phyloP scores from a whole-genome alignment of 192 early-diverging fungal genomes.

The Nowakowskiella sp. region DNA sequence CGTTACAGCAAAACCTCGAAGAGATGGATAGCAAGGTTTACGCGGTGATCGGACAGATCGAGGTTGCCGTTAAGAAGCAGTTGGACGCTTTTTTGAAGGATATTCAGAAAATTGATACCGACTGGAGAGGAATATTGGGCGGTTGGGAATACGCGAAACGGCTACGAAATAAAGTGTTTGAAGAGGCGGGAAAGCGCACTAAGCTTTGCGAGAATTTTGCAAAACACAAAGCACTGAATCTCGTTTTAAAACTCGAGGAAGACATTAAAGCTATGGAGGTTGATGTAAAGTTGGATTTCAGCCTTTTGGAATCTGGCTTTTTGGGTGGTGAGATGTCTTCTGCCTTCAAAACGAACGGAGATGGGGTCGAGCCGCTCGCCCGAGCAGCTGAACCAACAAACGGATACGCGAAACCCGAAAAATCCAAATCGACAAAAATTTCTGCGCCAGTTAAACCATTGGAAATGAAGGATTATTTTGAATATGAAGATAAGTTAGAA shows the following conservation, averaged over 20 bases:
- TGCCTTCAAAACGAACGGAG: too few relatives aligned
- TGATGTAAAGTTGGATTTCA: conserved; percentile 20
- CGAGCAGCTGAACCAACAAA: too few relatives aligned
- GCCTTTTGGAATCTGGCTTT: conserved; percentile 25
- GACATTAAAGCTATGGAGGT: conserved; percentile 27
- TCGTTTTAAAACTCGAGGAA: conserved; percentile 31
- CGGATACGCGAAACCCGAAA: too few relatives aligned
- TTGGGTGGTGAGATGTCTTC: too few relatives aligned
- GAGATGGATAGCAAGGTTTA: conserved; percentile 40
- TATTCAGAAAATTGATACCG: conserved; percentile 57
- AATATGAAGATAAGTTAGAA: conserved; percentile 41
- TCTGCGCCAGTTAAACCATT: too few relatives aligned
- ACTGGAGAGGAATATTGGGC: conserved; percentile 73
- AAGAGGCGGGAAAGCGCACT: conserved; percentile 29
- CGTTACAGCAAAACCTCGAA: conserved; percentile 55
- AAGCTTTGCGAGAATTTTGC: conserved; percentile 35
- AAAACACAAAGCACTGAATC: conserved; percentile 18
- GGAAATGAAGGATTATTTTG: conserved; percentile 45
- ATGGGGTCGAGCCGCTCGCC: too few relatives aligned
- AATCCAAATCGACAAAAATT: too few relatives aligned
- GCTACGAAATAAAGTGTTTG: conserved; percentile 45
- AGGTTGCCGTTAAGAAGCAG: conserved; percentile 21
- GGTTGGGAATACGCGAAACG: conserved; percentile 83
- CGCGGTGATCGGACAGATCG: conserved; percentile 21
- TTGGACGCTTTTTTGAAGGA: conserved; percentile 50